A percentile compares a stretch with the other conserved stretches of the same genome.
Conservation (phyloP, 495 filamentous ascomycete genomes). For the Tuber calosporum region DNA sequence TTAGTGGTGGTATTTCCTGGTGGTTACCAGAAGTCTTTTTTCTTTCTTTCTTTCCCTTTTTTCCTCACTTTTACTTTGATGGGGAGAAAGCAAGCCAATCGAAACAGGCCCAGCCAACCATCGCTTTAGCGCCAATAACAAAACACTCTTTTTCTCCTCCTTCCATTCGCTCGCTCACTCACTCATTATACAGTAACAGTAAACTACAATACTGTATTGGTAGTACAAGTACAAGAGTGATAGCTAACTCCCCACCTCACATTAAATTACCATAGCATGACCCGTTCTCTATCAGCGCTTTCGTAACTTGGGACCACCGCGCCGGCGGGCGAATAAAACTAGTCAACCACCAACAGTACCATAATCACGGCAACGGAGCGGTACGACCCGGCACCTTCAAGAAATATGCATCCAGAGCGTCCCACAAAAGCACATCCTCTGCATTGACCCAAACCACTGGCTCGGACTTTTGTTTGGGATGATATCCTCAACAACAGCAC, state of each 20-base stretch:
- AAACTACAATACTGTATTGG: not conserved
- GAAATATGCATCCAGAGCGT: slow-evolving; percentile 43
- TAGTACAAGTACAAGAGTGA: not conserved
- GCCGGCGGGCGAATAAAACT: not conserved
- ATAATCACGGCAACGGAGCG: not conserved
- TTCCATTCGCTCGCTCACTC: not conserved
- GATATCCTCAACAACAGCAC: slow-evolving; percentile 42
- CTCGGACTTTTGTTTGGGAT: slow-evolving; percentile 30
- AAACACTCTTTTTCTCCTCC: not conserved
- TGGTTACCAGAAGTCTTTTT: not conserved
- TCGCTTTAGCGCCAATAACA: not conserved
- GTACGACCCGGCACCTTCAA: not conserved
- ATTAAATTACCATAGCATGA: not conserved
- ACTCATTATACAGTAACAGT: not conserved
- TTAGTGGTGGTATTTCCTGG: not conserved
- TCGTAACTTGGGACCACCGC: not conserved
- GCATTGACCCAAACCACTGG: slow-evolving; percentile 40
- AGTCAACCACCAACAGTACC: not conserved
- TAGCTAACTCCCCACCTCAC: not conserved
- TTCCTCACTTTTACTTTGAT: not conserved
- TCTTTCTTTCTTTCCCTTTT: not conserved
- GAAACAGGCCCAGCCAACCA: not conserved
- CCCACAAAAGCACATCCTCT: slow-evolving; percentile 44
- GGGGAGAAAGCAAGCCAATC: not conserved
- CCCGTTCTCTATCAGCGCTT: not conserved